phyloP scores from a whole-genome alignment of 371 early-diverging fungal genomes.

The Gilbertella persicaria region DNA sequence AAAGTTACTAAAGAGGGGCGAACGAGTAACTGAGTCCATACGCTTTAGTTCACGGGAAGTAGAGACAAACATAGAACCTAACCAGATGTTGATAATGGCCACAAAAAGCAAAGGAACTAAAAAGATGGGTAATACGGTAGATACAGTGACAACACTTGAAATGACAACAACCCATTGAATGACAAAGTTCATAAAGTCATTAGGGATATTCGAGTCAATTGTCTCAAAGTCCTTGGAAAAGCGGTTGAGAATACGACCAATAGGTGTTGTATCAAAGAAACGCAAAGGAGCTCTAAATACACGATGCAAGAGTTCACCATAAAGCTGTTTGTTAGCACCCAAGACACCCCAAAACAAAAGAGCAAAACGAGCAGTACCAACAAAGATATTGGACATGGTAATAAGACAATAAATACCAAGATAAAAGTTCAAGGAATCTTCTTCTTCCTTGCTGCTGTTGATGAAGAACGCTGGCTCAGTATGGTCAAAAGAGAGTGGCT shows the following conservation, averaged over 20 bases:
- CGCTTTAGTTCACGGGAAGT: conserved; percentile 81
- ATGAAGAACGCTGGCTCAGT: no score
- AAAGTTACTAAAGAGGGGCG: conserved; percentile 80
- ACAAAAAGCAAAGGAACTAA: conserved; percentile 43
- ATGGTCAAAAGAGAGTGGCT: no score
- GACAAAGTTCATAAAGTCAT: conserved; percentile 46
- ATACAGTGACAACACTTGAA: conserved; percentile 64
- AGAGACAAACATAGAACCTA: conserved; percentile 66
- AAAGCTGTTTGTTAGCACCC: conserved; percentile 22
- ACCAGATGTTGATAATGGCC: conserved; percentile 45
- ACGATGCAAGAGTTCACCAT: conserved; percentile 18
- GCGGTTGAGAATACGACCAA: conserved; percentile 80
- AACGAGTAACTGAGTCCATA: conserved; percentile 73
- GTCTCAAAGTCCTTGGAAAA: conserved; percentile 58
- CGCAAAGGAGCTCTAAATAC: conserved; percentile 37
- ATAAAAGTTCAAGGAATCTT: conserved; percentile 30
- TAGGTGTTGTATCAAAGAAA: conserved; percentile 47
- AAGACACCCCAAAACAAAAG: conserved; percentile 52
- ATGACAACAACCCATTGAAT: conserved; percentile 63
- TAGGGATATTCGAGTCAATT: conserved; percentile 47
- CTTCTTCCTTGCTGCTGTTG: background rate
- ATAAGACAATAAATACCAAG: conserved; percentile 49
- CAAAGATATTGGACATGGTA: conserved; percentile 32
- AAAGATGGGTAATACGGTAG: conserved; percentile 62
- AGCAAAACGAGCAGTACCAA: conserved; percentile 35